Conservation (phyloP, 306 rosid species). For the Senna siamea region DNA sequence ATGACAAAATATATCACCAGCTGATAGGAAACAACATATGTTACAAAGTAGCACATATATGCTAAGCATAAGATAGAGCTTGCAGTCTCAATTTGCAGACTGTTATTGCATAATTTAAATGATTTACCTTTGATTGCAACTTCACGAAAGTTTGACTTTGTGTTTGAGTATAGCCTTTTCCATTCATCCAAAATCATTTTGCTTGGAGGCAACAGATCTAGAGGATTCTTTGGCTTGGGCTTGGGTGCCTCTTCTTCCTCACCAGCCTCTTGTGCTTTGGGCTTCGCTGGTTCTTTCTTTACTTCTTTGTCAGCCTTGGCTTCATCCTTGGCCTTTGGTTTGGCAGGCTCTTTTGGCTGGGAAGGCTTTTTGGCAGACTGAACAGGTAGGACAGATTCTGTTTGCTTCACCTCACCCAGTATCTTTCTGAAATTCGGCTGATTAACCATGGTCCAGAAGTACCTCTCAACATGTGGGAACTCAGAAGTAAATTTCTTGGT, state of each 20-base stretch:
- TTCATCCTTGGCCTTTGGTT: constrained; percentile 52
- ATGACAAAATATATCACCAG: background rate
- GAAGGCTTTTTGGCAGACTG: constrained; percentile 56
- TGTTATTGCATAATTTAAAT: background rate
- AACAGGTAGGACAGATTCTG: constrained; percentile 50
- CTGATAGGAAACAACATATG: background rate
- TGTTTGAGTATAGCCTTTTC: constrained; percentile 75
- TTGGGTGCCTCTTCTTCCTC: constrained; percentile 59
- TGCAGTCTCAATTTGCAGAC: background rate
- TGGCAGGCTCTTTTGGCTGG: constrained; percentile 52
- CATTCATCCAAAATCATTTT: constrained; percentile 72
- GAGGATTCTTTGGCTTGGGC: constrained; percentile 69
- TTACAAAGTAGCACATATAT: background rate
- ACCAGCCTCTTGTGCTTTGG: constrained; percentile 45
- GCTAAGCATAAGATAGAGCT: background rate
- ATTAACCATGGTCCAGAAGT: constrained; percentile 76
- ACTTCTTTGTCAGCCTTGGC: constrained; percentile 51
- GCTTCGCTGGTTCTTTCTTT: constrained; percentile 32
- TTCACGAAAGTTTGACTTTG: constrained; percentile 70
- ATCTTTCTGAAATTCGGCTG: constrained; percentile 64
- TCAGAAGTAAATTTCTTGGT: constrained; percentile 63
- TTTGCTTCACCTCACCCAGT: constrained; percentile 65
- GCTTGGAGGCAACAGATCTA: constrained; percentile 71
- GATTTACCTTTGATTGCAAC: constrained; percentile 69
- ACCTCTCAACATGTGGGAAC: constrained; percentile 73